Evolutionary conservation across 345 rosid genomes (phyloP).

Genomic region (Dipteronia sinensis): DNA sequence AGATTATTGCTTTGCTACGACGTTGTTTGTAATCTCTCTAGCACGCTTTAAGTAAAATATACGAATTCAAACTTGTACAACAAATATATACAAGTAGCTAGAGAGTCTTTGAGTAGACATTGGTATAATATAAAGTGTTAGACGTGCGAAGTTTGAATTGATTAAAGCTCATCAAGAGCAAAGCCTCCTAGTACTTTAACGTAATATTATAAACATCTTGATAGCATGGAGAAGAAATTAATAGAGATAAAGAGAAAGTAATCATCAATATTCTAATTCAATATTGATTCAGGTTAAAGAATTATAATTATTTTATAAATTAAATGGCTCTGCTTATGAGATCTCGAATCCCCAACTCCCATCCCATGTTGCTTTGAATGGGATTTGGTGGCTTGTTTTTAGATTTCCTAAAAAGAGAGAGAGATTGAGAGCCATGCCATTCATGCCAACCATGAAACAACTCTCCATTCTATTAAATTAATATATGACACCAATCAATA

Average conservation of each 20-base stretch:
- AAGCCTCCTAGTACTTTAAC: constrained; percentile 7
- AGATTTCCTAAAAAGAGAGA: constrained; percentile 24
- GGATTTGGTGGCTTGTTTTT: constrained; percentile 35
- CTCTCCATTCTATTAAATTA: constrained; percentile 9
- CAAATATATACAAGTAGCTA: background rate
- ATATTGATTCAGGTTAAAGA: constrained; percentile 29
- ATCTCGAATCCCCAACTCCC: constrained; percentile 41
- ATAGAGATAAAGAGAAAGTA: constrained; percentile 18
- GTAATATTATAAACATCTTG: constrained; percentile 10
- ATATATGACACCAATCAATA: constrained; percentile 16
- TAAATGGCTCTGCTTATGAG: constrained; percentile 25
- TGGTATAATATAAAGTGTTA: constrained; percentile 24
- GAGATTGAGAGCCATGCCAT: constrained; percentile 36
- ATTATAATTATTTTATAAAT: constrained; percentile 8
- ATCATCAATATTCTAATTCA: constrained; percentile 17
- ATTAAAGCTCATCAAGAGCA: constrained; percentile 34
- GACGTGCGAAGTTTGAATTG: constrained; percentile 39
- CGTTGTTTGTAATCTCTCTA: too few species aligned
- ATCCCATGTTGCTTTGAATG: constrained; percentile 41
- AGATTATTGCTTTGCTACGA: too few species aligned
- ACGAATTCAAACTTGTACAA: too few species aligned
- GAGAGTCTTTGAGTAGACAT: constrained; percentile 14
- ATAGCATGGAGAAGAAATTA: background rate
- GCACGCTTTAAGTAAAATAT: too few species aligned
- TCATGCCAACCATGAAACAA: constrained; percentile 43